Conservation (phyloP, 2,329 filamentous ascomycete genomes). For the Ophiognomonia clavigignenti-juglandacearum region DNA sequence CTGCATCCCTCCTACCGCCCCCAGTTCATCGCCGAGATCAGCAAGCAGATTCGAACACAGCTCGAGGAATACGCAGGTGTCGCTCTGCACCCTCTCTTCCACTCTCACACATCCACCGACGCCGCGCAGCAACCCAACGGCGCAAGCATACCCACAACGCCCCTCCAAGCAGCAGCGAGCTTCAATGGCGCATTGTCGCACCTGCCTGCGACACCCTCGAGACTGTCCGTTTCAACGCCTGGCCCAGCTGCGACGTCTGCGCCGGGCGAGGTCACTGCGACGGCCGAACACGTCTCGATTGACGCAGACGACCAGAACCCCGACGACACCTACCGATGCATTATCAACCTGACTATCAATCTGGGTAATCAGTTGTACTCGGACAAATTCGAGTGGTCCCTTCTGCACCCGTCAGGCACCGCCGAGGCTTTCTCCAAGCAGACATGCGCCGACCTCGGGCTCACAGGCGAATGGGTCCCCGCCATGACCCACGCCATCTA, state of each 20-base stretch:
- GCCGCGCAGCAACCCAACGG: conserved; percentile 5
- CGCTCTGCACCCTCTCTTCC: conserved; percentile 87
- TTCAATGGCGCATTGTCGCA: conserved; percentile 44
- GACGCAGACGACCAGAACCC: conserved; percentile 76
- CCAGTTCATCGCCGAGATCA: conserved; percentile 71
- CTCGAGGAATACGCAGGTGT: conserved; percentile 95
- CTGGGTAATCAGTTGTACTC: conserved; percentile 87
- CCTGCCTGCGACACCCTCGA: conserved; percentile 41
- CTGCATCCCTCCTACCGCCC: conserved; percentile 62
- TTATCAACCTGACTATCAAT: conserved; percentile 87
- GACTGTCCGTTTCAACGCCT: conserved; percentile 10
- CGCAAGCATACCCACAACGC: conserved; percentile 20
- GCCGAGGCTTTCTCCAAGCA: conserved; percentile 89
- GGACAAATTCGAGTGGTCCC: conserved; percentile 97
- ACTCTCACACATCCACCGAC: conserved; percentile 41
- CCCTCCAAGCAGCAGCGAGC: conserved; percentile 17
- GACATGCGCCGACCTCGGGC: conserved; percentile 86
- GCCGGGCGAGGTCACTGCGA: conserved; percentile 57
- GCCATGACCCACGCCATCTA: conserved; percentile 96
- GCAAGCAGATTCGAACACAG: conserved; percentile 90
- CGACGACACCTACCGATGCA: conserved; percentile 91
- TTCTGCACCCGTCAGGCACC: conserved; percentile 85
- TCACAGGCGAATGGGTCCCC: conserved; percentile 89
- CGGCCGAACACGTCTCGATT: conserved; percentile 58
- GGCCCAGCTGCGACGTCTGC: conserved; percentile 2